Evolutionary conservation across 2,329 filamentous ascomycete species (phyloP).

Genomic region (Dothideomycetidae sp.): DNA sequence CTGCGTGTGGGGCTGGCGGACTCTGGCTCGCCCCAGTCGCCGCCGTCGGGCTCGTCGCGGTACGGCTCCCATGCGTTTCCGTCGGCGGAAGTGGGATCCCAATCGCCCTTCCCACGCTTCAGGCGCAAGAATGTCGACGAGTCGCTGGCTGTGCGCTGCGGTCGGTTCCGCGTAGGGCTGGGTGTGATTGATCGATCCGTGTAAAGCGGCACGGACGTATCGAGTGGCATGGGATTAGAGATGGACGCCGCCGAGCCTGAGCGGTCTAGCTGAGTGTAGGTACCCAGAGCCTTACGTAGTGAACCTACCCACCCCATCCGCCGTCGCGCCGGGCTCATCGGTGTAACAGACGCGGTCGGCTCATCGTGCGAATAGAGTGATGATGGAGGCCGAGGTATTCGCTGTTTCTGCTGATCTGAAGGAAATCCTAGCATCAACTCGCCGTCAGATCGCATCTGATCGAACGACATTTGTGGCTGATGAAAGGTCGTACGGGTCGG

Average conservation of each 20-base stretch:
- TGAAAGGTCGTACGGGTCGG: conserved; percentile 3
- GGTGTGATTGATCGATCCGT: conserved; percentile 10
- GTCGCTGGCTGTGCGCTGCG: conserved; percentile 31
- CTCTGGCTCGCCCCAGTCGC: conserved; percentile 21
- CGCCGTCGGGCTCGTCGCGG: conserved; percentile 18
- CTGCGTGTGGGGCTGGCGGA: background rate
- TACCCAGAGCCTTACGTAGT: conserved; percentile 16
- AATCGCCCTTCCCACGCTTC: conserved; percentile 30
- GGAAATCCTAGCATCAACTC: conserved; percentile 1
- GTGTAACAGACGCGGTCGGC: conserved; percentile 7
- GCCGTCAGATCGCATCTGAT: conserved; percentile 3
- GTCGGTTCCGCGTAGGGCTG: conserved; percentile 13
- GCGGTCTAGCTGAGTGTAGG: conserved; percentile 7
- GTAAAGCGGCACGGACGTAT: background rate
- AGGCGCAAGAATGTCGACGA: conserved; percentile 27
- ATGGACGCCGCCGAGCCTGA: conserved; percentile 1
- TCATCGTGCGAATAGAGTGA: conserved; percentile 6
- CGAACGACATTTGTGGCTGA: conserved; percentile 5
- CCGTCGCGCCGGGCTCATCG: conserved; percentile 14
- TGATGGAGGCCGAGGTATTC: conserved; percentile 1
- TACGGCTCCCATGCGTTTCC: conserved; percentile 17
- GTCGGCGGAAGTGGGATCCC: conserved; percentile 13
- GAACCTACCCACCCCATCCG: conserved; percentile 26
- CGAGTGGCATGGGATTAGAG: background rate
- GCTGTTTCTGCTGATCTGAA: conserved; percentile 1